Percentiles rank a stretch among this genome's conserved stretches.
Conservation (phyloP, 1,284 basidiomycete genomes). For the Paramarasmius palmivorus region DNA sequence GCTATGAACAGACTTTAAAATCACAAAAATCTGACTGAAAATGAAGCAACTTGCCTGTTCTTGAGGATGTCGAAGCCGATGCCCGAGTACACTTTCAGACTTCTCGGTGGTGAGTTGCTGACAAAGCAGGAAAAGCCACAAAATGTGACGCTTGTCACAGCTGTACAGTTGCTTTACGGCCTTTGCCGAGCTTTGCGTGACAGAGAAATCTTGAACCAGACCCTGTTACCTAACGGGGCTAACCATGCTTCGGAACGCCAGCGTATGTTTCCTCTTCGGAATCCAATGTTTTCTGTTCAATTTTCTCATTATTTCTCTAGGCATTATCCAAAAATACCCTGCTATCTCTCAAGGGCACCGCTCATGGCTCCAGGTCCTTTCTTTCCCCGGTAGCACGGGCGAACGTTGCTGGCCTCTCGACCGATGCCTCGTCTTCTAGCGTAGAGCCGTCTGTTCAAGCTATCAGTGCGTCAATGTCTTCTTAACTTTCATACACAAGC, state of each 20-base stretch:
- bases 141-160: not conserved
- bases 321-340: not conserved
- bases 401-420: not conserved
- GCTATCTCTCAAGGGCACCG: not conserved
- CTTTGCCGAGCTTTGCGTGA: not conserved
- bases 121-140: not conserved
- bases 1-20: constrained; percentile 20
- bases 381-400: not conserved
- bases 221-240: not conserved
- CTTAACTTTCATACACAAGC: not conserved
- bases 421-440: no score
- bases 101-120: constrained; percentile 4
- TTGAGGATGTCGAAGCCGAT: constrained; percentile 44
- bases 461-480: constrained; percentile 1
- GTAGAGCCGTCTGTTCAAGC: not conserved
- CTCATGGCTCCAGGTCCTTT: no score
- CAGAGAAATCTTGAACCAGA: not conserved
- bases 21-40: constrained; percentile 7
- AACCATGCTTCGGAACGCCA: constrained; percentile 3
- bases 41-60: constrained; percentile 17
- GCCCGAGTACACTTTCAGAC: constrained; percentile 19
- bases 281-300: not conserved
- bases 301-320: not conserved
- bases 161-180: not conserved
- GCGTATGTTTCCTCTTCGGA: not conserved